Evolutionary conservation across 2,329 filamentous ascomycete genomes (phyloP).

Genomic region (Penicillium psychrosexuale): DNA sequence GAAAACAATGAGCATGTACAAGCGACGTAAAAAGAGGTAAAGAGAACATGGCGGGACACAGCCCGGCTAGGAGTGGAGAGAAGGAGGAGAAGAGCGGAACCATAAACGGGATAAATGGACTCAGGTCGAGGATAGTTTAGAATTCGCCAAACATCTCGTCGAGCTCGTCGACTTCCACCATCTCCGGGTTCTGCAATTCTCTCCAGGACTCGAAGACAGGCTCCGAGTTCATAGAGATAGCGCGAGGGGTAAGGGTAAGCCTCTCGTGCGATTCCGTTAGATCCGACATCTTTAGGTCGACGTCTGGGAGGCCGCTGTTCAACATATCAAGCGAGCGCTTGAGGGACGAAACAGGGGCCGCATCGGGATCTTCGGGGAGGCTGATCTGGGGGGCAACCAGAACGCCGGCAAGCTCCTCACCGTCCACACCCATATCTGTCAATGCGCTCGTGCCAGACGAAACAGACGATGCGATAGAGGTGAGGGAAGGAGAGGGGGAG

Average conservation of each 20-base stretch:
- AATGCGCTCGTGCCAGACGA: conserved; percentile 41
- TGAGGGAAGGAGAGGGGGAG: conserved; percentile 43
- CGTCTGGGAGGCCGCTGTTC: conserved; percentile 36
- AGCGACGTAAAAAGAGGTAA: conserved; percentile 8
- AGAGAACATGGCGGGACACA: conserved; percentile 14
- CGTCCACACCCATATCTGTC: conserved; percentile 32
- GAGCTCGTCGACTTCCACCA: conserved; percentile 87
- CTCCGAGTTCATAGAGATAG: conserved; percentile 37
- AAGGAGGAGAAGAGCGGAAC: conserved; percentile 3
- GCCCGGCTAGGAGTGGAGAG: conserved; percentile 20
- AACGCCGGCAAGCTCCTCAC: conserved; percentile 22
- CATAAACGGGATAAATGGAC: not conserved
- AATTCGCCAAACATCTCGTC: conserved; percentile 79
- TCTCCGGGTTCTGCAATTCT: conserved; percentile 71
- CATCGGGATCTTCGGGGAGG: conserved; percentile 29
- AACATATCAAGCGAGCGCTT: conserved; percentile 43
- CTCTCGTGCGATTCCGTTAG: conserved; percentile 41
- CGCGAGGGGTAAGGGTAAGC: conserved; percentile 39
- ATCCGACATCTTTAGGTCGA: conserved; percentile 38
- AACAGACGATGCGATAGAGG: conserved; percentile 41
- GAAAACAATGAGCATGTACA: conserved; percentile 21
- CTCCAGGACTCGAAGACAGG: conserved; percentile 54
- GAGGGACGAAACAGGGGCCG: conserved; percentile 31
- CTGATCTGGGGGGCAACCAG: conserved; percentile 30
- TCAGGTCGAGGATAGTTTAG: conserved; percentile 41